Evolutionary conservation across 768 basidiomycete genomes (phyloP), one percentile per base, ranked within the genome.

Genomic region (Daedalea quercina): DNA sequence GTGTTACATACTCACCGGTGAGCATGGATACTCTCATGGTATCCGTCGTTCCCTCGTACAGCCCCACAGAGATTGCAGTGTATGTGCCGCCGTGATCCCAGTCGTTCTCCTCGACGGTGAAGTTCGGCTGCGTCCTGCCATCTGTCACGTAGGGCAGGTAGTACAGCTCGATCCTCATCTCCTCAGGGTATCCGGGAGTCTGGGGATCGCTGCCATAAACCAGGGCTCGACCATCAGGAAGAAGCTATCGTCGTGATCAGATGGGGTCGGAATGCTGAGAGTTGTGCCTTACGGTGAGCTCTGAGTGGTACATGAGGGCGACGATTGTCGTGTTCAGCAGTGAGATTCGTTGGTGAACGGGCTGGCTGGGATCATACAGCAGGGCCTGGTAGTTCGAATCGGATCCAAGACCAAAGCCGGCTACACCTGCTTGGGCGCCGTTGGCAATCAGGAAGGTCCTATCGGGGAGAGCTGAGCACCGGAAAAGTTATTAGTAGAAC

Each of bases 131-230:
- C 3, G 57, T 65, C 55, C 75, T 69, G 9, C 86, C 86, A 56
- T 78, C 68, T 56, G 70, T 81, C 54, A 91, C 77, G 67, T 95
- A 97, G 15, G 88, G 90, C 6, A 95, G 95, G 60, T 88, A 78
- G 70, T 95, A 96, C 24, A 85, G 82, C 65, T 87, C 76, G 57
- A 77, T 78, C 12, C 91, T 78, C 68, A 90, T 85, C 63, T 94
- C 90, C 57, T 93, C 83, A 0, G 84, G 81, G 60, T 81, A 86
- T 33, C 71, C 73, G 51, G 57, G 50, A 15, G 81, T 82, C 63
- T 85, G 70, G 7, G 84, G 86, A 58, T 87, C 88, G 9, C 85
- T 88, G 0, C 88, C 89, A 9, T 88, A 86, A 35, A 91, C 73
- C 44, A 90, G 69, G 26, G 90, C 77, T 4, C 85, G 81, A 3